Conservation (phyloP, 768 basidiomycete genomes). For the Solioccasus polychromus region DNA sequence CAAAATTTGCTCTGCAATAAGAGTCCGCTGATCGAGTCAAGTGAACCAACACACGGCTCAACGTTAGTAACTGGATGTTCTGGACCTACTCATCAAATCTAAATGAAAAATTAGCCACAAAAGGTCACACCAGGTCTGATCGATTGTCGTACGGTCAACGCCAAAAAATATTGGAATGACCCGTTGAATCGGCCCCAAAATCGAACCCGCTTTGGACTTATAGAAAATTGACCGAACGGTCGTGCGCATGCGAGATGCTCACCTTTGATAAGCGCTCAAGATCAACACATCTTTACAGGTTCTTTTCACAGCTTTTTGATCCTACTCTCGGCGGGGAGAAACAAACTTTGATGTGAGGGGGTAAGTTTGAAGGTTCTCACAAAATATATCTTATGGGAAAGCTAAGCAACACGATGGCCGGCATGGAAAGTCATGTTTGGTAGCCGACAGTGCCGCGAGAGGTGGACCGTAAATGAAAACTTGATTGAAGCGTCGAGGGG, state of each 20-base stretch:
- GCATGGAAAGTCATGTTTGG: not conserved
- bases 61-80: no score
- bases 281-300: not conserved
- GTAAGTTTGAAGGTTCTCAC: no score
- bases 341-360: not conserved
- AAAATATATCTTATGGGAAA: no score
- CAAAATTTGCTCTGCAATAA: no score
- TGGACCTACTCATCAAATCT: no score
- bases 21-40: no score
- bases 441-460: not conserved
- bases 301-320: not conserved
- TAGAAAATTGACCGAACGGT: no score
- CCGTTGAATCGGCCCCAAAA: not conserved
- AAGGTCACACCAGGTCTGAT: no score
- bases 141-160: not conserved
- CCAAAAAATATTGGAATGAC: not conserved
- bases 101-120: no score
- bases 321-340: not conserved
- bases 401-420: not conserved
- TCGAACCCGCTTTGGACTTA: no score
- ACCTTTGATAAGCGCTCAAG: not conserved
- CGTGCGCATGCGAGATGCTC: not conserved
- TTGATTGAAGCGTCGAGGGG: not conserved
- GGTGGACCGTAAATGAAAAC: not conserved
- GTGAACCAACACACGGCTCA: no score